Conservation (phyloP, 768 basidiomycete genomes). For the Punctularia strigosozonata region DNA sequence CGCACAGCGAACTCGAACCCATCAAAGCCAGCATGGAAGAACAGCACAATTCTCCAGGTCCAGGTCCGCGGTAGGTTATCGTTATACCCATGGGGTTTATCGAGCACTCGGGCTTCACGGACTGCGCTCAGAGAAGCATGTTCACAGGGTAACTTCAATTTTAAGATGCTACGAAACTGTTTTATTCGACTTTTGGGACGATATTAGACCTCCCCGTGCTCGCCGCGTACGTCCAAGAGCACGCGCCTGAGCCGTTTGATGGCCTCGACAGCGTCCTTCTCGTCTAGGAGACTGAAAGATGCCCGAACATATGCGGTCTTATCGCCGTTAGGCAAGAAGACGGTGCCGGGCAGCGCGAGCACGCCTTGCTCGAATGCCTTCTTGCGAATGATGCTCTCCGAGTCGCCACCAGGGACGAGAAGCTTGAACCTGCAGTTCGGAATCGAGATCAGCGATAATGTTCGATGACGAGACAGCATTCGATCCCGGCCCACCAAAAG, state of each 20-base stretch:
- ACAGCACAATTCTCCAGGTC: no score
- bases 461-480: constrained; percentile 16
- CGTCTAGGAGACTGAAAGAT: constrained; percentile 60
- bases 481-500: constrained; percentile 76
- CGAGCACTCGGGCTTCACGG: no score
- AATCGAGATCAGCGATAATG: constrained; percentile 1
- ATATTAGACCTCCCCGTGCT: no score
- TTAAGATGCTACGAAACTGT: no score
- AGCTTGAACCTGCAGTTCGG: constrained; percentile 63
- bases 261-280: constrained; percentile 65
- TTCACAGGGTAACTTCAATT: no score
- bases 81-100: no score
- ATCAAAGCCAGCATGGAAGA: no score
- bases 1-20: no score
- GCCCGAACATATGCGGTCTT: constrained; percentile 71
- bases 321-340: constrained; percentile 64
- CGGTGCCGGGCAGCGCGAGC: constrained; percentile 79
- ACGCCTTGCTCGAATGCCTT: constrained; percentile 74
- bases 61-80: no score
- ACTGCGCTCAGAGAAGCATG: no score
- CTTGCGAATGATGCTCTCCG: constrained; percentile 56
- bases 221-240: constrained; percentile 10
- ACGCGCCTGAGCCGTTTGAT: constrained; percentile 39
- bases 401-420: constrained; percentile 49
- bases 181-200: no score